Percentiles rank a stretch among this genome's conserved stretches.
Evolutionary conservation across 2,329 filamentous ascomycete species (phyloP).

Genomic region (Volutella citrinella): DNA sequence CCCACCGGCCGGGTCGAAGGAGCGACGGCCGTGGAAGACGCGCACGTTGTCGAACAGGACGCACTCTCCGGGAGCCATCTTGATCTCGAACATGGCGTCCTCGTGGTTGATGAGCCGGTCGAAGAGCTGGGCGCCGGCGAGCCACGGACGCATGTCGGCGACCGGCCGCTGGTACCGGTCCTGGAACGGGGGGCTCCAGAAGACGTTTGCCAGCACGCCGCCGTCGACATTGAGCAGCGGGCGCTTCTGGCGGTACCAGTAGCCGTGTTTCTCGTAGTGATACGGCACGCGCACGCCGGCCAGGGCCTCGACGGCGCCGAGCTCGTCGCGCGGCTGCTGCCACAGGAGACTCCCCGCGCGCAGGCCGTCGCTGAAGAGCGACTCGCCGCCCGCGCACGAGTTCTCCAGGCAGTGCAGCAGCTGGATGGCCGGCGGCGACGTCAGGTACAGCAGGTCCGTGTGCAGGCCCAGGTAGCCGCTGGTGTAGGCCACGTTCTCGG

Average conservation of each 20-base stretch:
- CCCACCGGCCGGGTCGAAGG: conserved; percentile 66
- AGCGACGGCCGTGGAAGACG: conserved; percentile 76
- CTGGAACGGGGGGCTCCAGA: conserved; percentile 82
- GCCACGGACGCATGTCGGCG: conserved; percentile 36
- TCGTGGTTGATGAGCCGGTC: conserved; percentile 55
- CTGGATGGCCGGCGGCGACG: conserved; percentile 76
- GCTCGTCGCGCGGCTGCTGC: conserved; percentile 13
- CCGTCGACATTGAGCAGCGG: conserved; percentile 46
- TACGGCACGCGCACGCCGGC: conserved; percentile 51
- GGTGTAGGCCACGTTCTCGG: conserved; percentile 92
- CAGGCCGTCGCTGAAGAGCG: conserved; percentile 78
- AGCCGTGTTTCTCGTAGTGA: conserved; percentile 65
- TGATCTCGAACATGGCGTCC: conserved; percentile 63
- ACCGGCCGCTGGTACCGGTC: conserved; percentile 38
- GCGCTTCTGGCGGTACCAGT: conserved; percentile 59
- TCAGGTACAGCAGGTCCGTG: conserved; percentile 89
- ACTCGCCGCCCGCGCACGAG: conserved; percentile 75
- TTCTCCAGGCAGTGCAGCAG: conserved; percentile 87
- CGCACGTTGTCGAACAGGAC: conserved; percentile 90
- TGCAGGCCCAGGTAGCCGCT: conserved; percentile 79
- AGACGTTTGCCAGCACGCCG: conserved; percentile 28
- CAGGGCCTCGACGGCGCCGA: conserved; percentile 35
- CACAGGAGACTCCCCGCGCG: conserved; percentile 48
- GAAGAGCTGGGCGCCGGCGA: conserved; percentile 53
- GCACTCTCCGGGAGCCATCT: conserved; percentile 78